Percentiles rank a stretch among this genome's conserved stretches.
Conservation (phyloP, 176 grass and related monocot genomes). For the Tillandsia leiboldiana region DNA sequence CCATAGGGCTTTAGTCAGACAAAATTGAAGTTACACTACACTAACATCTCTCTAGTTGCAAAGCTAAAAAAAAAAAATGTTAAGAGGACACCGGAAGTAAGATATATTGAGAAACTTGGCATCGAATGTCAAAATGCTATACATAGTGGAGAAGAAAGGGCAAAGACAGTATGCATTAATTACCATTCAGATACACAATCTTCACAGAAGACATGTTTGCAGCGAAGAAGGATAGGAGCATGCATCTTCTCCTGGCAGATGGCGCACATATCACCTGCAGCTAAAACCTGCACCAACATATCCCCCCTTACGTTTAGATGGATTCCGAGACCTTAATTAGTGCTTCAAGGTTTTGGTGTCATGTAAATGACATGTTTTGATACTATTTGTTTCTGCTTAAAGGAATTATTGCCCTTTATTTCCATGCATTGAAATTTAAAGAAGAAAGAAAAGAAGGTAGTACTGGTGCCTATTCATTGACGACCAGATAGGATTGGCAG, state of each 20-base stretch:
- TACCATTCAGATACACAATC: slow-evolving; percentile 93
- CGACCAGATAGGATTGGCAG: no score
- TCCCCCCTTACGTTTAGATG: background rate
- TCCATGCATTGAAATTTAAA: background rate
- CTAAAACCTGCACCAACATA: slow-evolving; percentile 32
- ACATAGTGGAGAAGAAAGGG: background rate
- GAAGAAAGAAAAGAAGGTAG: background rate
- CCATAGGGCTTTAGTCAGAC: background rate
- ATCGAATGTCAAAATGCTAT: background rate
- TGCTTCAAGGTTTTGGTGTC: background rate
- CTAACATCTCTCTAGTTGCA: background rate
- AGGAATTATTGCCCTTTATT: no score
- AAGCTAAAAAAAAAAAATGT: background rate
- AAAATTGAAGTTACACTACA: background rate
- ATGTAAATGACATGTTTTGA: background rate
- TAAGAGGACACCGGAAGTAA: background rate
- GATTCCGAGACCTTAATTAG: background rate
- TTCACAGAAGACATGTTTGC: slow-evolving; percentile 87
- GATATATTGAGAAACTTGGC: background rate
- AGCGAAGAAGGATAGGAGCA: slow-evolving; percentile 63
- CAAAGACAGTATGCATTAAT: background rate
- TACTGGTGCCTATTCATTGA: no score
- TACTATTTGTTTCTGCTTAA: background rate
- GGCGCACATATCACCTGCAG: slow-evolving; percentile 70
- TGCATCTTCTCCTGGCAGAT: slow-evolving; percentile 98